Conservation (phyloP, 495 filamentous ascomycete genomes). For the Astrothelium macrocarpum region DNA sequence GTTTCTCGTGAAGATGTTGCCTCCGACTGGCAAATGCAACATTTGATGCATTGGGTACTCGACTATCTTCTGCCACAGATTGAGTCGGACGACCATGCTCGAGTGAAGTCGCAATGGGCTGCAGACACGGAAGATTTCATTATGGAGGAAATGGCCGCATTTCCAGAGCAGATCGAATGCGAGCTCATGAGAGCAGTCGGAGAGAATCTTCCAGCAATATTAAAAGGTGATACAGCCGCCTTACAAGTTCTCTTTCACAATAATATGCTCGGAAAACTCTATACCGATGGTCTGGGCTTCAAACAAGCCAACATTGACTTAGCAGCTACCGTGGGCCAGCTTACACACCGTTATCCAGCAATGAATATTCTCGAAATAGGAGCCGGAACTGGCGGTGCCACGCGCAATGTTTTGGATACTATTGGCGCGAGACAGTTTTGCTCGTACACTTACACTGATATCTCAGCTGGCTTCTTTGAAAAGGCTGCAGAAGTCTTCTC, state of each 20-base stretch:
- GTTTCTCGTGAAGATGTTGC: neutral
- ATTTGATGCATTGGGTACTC: neutral
- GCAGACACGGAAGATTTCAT: neutral
- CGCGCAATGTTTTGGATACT: constrained; percentile 7
- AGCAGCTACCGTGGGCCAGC: neutral
- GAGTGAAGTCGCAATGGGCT: neutral
- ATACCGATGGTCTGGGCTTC: constrained; percentile 3
- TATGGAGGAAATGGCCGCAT: neutral
- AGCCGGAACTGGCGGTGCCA: neutral
- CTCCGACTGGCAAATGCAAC: neutral
- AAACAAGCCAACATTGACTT: neutral
- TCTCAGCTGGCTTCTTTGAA: constrained; percentile 19
- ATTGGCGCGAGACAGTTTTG: neutral
- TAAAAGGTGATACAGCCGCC: constrained; percentile 1
- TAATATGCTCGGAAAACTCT: constrained; percentile 12
- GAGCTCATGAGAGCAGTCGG: neutral
- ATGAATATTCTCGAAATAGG: constrained; percentile 15
- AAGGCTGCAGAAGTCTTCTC: constrained; percentile 12
- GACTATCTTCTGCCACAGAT: neutral
- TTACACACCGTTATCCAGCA: constrained; percentile 13
- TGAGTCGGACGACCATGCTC: neutral
- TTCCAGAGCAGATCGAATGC: neutral
- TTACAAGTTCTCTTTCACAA: constrained; percentile 11
- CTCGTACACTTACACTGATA: constrained; percentile 19
- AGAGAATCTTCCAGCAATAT: constrained; percentile 10